phyloP scores from a whole-genome alignment of 345 rosid species.

The Eucalyptus shirleyi region DNA sequence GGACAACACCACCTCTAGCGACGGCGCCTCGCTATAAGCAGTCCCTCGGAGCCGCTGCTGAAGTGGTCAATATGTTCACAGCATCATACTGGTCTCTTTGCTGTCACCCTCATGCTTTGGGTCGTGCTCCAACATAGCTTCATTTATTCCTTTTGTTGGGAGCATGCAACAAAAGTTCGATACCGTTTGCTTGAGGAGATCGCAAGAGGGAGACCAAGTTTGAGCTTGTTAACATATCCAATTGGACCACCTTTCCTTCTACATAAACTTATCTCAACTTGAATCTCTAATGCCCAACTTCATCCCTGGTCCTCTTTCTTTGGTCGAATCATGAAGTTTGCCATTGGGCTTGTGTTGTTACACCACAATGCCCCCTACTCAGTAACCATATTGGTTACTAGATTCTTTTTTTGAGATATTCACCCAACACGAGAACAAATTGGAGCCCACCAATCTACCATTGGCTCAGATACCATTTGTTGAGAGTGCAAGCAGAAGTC shows the following conservation, averaged over 20 bases:
- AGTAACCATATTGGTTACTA: background rate
- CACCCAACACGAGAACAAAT: background rate
- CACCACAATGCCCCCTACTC: background rate
- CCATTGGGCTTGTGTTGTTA: background rate
- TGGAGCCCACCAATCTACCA: background rate
- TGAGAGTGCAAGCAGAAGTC: background rate
- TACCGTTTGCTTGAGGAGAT: background rate
- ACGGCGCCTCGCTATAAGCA: background rate
- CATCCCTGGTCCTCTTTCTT: background rate
- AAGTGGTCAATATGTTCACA: background rate
- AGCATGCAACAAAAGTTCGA: no score
- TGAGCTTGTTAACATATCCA: background rate
- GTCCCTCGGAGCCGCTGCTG: background rate
- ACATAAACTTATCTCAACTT: background rate
- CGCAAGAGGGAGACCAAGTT: background rate
- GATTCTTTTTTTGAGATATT: background rate
- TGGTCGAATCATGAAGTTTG: background rate
- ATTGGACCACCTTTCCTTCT: background rate
- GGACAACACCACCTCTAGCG: background rate
- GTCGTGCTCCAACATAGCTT: background rate
- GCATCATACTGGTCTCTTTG: background rate
- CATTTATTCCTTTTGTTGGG: background rate
- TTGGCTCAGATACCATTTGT: background rate
- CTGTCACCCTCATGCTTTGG: background rate
- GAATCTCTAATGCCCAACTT: background rate